Conservation (phyloP, 495 filamentous ascomycete genomes). For the Neurospora sp. region DNA sequence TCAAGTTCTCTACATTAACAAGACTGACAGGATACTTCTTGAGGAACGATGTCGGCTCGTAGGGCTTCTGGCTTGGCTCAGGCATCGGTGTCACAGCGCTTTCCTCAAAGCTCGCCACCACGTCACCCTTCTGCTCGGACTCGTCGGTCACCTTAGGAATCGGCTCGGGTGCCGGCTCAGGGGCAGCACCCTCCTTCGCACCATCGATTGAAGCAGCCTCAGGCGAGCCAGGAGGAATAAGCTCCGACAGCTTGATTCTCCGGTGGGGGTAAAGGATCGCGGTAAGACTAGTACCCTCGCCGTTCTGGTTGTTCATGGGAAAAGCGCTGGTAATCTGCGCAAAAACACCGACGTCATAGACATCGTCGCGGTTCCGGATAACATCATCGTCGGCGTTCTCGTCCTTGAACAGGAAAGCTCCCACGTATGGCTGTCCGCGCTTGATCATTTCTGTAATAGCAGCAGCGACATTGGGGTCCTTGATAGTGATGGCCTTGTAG, state of each 20-base stretch:
- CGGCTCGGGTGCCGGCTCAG: slow-evolving; percentile 46
- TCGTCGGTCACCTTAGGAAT: slow-evolving; percentile 35
- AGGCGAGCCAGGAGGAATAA: slow-evolving; percentile 52
- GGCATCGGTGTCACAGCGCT: slow-evolving; percentile 40
- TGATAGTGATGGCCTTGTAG: slow-evolving; percentile 96
- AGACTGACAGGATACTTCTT: slow-evolving; percentile 83
- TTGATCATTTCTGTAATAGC: slow-evolving; percentile 96
- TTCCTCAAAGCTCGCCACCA: slow-evolving; percentile 97
- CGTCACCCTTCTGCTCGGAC: slow-evolving; percentile 62
- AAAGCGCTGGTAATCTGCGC: slow-evolving; percentile 95
- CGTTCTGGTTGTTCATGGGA: slow-evolving; percentile 50
- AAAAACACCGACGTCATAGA: slow-evolving; percentile 92
- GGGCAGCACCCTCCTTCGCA: slow-evolving; percentile 27
- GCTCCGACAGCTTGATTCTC: slow-evolving; percentile 75
- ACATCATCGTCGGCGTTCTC: slow-evolving; percentile 85
- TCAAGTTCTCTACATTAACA: slow-evolving; percentile 87
- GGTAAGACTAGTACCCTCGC: slow-evolving; percentile 69
- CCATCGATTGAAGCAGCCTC: slow-evolving; percentile 14
- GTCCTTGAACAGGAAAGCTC: slow-evolving; percentile 94
- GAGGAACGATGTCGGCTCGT: slow-evolving; percentile 86
- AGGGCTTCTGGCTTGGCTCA: slow-evolving; percentile 42
- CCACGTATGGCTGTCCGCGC: slow-evolving; percentile 95
- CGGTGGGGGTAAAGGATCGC: slow-evolving; percentile 94
- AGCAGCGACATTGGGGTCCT: slow-evolving; percentile 74
- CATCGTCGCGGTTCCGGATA: slow-evolving; percentile 77